phyloP scores from a whole-genome alignment of 768 basidiomycete genomes.

The Filobasidium floriforme region DNA sequence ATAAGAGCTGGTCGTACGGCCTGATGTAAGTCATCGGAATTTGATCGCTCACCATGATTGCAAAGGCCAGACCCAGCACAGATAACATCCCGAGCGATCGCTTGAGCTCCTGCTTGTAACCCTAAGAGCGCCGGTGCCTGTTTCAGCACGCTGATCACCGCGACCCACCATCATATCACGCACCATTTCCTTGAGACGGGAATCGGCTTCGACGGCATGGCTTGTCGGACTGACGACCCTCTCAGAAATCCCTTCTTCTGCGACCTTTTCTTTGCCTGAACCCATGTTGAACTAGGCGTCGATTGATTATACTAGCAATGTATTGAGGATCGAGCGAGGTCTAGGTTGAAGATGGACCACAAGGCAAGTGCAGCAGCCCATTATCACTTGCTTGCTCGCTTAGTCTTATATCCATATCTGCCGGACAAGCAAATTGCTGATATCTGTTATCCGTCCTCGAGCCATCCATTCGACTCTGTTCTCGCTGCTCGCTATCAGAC shows the following conservation, averaged over 20 bases:
- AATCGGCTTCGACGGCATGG: conserved; percentile 8
- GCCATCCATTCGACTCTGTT: too few species aligned
- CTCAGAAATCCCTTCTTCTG: neutral
- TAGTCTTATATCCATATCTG: too few species aligned
- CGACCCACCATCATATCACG: neutral
- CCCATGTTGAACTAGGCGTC: neutral
- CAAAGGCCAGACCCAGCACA: conserved; percentile 36
- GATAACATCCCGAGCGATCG: conserved; percentile 37
- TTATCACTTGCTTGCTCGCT: too few species aligned
- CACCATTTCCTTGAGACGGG: conserved; percentile 30
- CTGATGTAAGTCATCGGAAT: neutral
- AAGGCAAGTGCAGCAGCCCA: too few species aligned
- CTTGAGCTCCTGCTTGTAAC: conserved; percentile 38
- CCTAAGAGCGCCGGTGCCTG: conserved; percentile 12
- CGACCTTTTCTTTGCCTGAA: neutral
- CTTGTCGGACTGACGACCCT: neutral
- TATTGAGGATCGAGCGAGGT: too few species aligned
- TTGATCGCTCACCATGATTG: conserved; percentile 31
- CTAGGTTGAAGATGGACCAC: too few species aligned
- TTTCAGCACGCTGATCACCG: too few species aligned
- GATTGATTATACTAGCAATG: too few species aligned
- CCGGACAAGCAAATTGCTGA: too few species aligned
- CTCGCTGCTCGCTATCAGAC: too few species aligned
- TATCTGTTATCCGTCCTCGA: too few species aligned
- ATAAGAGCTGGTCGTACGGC: neutral